A percentile compares a stretch with the other conserved stretches of the same genome.
Evolutionary conservation across 2,329 filamentous ascomycete species (phyloP).

Genomic region (Trichophyton simii): DNA sequence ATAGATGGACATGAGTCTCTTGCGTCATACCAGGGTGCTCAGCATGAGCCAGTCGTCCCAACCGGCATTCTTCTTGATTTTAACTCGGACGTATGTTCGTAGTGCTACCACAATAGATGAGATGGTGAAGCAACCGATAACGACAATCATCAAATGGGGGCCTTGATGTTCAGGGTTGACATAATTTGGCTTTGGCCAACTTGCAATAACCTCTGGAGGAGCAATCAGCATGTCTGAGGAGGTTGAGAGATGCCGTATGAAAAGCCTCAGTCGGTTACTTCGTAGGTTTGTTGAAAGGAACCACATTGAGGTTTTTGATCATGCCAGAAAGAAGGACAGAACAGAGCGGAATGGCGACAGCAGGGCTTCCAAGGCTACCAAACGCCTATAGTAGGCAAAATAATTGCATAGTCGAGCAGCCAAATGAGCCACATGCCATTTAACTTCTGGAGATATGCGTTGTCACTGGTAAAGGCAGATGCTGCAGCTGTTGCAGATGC

Average conservation of each 20-base stretch:
- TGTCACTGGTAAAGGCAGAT: neutral
- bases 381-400: neutral
- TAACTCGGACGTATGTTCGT: conserved; percentile 14
- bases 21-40: conserved; percentile 12
- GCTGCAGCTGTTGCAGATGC: neutral
- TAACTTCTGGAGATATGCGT: neutral
- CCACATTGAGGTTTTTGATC: neutral
- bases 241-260: neutral
- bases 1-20: neutral
- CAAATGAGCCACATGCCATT: neutral
- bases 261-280: neutral
- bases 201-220: conserved; percentile 11
- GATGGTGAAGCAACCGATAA: conserved; percentile 16
- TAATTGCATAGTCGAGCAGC: neutral
- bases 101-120: conserved; percentile 15
- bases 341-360: too few relatives aligned
- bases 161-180: conserved; percentile 19
- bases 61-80: conserved; percentile 13
- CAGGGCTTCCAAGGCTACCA: neutral
- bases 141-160: conserved; percentile 16
- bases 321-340: neutral
- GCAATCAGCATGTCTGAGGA: conserved; percentile 10
- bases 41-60: conserved; percentile 16
- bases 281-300: neutral
- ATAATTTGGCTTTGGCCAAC: conserved; percentile 23